These are phyloP conservation scores for Penicillium sp. DNA, from an alignment of 2,329 filamentous ascomycete species.

Conservation along the genomic window DNA sequence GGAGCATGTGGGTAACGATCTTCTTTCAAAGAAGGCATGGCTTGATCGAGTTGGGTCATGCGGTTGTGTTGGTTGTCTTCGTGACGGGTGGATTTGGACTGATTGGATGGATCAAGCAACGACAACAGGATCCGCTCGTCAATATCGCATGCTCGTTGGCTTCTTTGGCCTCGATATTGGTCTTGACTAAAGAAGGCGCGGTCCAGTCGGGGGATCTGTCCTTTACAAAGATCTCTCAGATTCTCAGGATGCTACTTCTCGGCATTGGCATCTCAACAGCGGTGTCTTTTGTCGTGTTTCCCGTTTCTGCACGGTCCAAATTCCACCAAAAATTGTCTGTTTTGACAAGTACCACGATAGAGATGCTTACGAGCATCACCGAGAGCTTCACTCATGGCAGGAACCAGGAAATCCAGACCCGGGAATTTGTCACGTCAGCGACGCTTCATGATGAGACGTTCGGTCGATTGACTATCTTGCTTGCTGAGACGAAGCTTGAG, in stretches of 20 bases:
- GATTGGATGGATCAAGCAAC: slow-evolving; percentile 81
- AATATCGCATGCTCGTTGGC: slow-evolving; percentile 80
- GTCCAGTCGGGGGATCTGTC: slow-evolving; percentile 78
- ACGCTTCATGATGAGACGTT: neutral
- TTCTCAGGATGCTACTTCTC: slow-evolving; percentile 74
- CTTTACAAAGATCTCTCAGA: slow-evolving; percentile 71
- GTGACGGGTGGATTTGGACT: slow-evolving; percentile 81
- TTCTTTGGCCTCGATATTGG: slow-evolving; percentile 80
- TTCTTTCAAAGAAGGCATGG: slow-evolving; percentile 64
- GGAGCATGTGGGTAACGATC: slow-evolving; percentile 81
- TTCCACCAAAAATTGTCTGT: neutral
- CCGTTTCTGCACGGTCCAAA: slow-evolving; percentile 44
- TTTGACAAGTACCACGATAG: neutral
- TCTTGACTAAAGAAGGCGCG: slow-evolving; percentile 85
- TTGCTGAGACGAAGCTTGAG: neutral
- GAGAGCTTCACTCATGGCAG: neutral
- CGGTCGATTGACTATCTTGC: neutral
- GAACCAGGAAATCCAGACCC: neutral
- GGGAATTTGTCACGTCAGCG: neutral
- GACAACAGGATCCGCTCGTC: slow-evolving; percentile 68
- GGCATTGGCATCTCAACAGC: slow-evolving; percentile 65
- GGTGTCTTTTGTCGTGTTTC: slow-evolving; percentile 72
- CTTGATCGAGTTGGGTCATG: slow-evolving; percentile 66
- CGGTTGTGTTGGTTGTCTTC: slow-evolving; percentile 73
- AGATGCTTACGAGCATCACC: neutral